Conservation (phyloP, 257 asterid species). For the Nicotiana tomentosiformis region DNA sequence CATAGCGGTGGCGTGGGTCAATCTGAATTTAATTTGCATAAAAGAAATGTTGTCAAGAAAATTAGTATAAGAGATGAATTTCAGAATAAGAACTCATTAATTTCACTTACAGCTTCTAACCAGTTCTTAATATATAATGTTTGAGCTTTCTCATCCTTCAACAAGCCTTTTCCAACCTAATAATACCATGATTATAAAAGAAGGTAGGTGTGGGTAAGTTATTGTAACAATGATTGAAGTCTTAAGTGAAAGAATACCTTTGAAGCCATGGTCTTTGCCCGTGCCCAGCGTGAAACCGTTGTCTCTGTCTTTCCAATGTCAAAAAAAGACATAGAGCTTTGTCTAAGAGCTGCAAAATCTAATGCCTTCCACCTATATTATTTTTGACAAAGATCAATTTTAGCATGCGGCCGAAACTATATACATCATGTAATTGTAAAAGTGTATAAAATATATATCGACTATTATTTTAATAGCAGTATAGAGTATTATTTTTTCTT, state of each 20-base stretch:
- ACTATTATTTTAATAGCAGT: no score
- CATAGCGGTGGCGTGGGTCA: conserved; percentile 27
- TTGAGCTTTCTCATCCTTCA: conserved; percentile 23
- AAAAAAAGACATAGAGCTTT: conserved; percentile 11
- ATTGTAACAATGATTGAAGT: no score
- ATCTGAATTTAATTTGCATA: conserved; percentile 16
- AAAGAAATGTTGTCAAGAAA: neutral
- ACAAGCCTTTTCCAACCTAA: conserved; percentile 27
- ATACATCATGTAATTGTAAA: no score
- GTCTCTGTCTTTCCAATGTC: conserved; percentile 12
- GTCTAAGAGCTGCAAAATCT: conserved; percentile 10
- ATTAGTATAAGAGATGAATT: neutral
- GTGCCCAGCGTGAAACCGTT: conserved; percentile 19
- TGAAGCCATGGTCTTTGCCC: conserved; percentile 10
- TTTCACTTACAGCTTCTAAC: conserved; percentile 30
- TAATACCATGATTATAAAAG: no score
- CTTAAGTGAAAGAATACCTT: conserved; percentile 3
- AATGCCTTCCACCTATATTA: conserved; percentile 11
- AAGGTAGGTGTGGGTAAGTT: no score
- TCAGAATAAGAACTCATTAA: no score
- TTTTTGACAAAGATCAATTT: no score
- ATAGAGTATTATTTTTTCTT: no score
- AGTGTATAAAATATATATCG: no score
- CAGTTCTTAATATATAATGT: conserved; percentile 12
- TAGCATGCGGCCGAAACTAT: no score